phyloP scores from a whole-genome alignment of 176 grass and related monocot genomes.

The Bolboschoenus planiculmis region DNA sequence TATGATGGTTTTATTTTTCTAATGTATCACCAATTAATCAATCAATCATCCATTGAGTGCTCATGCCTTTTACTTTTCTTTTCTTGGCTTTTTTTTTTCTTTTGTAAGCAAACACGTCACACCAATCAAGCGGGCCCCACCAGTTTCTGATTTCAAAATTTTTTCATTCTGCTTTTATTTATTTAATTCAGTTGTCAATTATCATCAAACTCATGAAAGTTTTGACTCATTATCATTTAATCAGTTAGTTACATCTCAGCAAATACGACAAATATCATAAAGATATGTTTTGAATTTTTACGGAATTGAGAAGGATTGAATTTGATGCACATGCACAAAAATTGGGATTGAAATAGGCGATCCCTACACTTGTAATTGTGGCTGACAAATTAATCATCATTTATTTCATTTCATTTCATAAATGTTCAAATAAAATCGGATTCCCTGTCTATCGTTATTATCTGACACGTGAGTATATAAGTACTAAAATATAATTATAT shows the following conservation, averaged over 20 bases:
- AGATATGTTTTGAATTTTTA: too few species aligned
- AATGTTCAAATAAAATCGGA: neutral
- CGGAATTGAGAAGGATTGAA: too few species aligned
- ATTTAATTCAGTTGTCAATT: neutral
- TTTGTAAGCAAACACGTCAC: neutral
- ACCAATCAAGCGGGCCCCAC: neutral
- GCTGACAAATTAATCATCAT: neutral
- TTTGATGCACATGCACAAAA: too few species aligned
- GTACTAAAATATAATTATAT: neutral
- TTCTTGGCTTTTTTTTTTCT: neutral
- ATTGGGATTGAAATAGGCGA: neutral
- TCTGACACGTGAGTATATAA: neutral
- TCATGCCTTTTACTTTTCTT: neutral
- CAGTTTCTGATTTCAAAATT: slow-evolving; percentile 5
- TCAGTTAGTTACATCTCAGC: neutral
- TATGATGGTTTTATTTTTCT: neutral
- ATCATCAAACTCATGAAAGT: neutral
- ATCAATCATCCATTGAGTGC: neutral
- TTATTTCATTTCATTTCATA: neutral
- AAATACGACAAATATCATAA: too few species aligned
- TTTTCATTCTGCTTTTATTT: neutral
- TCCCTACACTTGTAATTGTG: neutral
- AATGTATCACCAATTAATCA: neutral
- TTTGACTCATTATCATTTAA: neutral
- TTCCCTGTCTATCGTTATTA: neutral